A percentile compares a stretch with the other conserved stretches of the same genome.
These are phyloP conservation scores for Hypomontagnella monticulosa DNA, from an alignment of 495 filamentous ascomycete genomes.

Conservation along the genomic window DNA sequence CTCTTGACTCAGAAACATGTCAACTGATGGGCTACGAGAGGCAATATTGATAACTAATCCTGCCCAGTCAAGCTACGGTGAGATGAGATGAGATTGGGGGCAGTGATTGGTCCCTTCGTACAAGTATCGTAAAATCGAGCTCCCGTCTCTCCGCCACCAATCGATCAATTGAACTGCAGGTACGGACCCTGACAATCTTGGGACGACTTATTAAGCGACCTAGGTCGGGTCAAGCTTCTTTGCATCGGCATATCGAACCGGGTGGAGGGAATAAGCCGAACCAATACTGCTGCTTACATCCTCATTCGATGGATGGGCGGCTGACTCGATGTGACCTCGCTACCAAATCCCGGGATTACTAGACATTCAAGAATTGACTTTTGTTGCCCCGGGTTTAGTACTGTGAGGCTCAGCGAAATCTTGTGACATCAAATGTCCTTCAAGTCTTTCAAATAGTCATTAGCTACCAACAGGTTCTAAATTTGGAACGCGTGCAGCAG, in stretches of 20 bases:
- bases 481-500: no score
- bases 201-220: no score
- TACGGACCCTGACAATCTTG: constrained; percentile 13
- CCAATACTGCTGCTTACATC: no score
- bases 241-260: no score
- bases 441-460: no score
- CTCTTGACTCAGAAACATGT: no score
- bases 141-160: neutral
- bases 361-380: neutral
- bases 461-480: no score
- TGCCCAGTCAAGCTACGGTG: no score
- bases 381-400: neutral
- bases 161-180: constrained; percentile 23
- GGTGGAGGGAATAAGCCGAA: no score
- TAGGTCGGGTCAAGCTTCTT: constrained; percentile 11
- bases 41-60: no score
- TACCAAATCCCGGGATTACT: neutral
- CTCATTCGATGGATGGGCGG: neutral
- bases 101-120: constrained; percentile 3
- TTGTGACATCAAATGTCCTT: no score
- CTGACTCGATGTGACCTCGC: constrained; percentile 9
- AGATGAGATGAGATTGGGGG: constrained; percentile 1
- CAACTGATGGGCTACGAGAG: no score
- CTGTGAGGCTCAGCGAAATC: neutral
- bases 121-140: neutral